These are phyloP conservation scores for Cercophora scortea DNA, from an alignment of 495 filamentous ascomycete species.

Conservation along the genomic window DNA sequence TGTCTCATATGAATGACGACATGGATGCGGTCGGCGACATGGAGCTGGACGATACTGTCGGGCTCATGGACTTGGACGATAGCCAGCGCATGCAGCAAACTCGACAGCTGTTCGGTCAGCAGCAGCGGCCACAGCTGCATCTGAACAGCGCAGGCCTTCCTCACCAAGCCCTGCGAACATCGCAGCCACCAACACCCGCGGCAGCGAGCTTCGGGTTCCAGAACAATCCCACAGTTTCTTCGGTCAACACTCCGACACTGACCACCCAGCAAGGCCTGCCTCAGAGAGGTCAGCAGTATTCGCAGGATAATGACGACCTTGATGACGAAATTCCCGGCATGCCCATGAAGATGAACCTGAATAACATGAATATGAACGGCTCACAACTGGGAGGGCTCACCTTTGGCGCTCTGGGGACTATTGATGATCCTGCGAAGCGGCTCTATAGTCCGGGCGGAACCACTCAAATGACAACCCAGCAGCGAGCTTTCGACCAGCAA, in stretches of 20 bases:
- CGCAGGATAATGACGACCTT: conserved; percentile 33
- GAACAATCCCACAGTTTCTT: conserved; percentile 96
- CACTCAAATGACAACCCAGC: conserved; percentile 46
- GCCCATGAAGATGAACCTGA: conserved; percentile 52
- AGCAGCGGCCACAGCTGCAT: conserved; percentile 65
- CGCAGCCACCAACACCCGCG: conserved; percentile 80
- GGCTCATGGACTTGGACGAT: conserved; percentile 52
- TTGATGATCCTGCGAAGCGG: conserved; percentile 92
- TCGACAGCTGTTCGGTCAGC: conserved; percentile 63
- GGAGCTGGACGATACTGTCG: conserved; percentile 87
- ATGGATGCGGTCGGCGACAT: conserved; percentile 88
- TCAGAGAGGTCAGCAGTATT: conserved; percentile 43
- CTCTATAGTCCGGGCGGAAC: conserved; percentile 81
- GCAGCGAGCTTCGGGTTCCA: conserved; percentile 65
- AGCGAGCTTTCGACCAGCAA: conserved; percentile 28
- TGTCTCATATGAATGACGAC: conserved; percentile 50
- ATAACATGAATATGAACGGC: conserved; percentile 40
- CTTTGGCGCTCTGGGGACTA: conserved; percentile 46
- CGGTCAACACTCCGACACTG: conserved; percentile 89
- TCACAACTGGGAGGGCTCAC: conserved; percentile 32
- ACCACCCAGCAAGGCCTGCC: conserved; percentile 47
- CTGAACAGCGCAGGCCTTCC: conserved; percentile 55
- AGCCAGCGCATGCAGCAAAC: conserved; percentile 52
- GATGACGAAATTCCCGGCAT: conserved; percentile 54
- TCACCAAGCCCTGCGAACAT: conserved; percentile 75